These are phyloP conservation scores for Paracoccidioides brasiliensis DNA, from an alignment of 2,329 filamentous ascomycete species.

Conservation along the genomic window DNA sequence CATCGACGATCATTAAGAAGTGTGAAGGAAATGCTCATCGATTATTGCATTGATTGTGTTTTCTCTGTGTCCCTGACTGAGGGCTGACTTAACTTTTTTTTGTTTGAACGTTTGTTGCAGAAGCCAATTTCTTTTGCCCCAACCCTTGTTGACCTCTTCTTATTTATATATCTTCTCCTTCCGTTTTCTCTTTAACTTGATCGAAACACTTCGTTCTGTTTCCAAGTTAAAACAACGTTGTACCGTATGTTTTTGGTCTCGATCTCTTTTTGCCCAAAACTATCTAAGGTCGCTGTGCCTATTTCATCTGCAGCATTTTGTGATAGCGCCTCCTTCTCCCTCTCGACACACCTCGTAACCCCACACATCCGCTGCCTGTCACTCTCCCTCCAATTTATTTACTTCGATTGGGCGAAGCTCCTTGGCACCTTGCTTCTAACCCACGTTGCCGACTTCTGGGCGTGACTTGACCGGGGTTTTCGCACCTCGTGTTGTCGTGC, in stretches of 20 bases:
- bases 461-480: neutral
- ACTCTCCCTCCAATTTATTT: conserved; percentile 1
- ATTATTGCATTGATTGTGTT: no score
- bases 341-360: conserved; percentile 2
- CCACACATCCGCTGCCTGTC: neutral
- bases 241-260: neutral
- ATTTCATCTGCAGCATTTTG: neutral
- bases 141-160: neutral
- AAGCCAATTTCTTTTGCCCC: neutral
- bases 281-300: conserved; percentile 2
- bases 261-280: neutral
- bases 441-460: neutral
- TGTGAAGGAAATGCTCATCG: neutral
- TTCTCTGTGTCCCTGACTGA: no score
- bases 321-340: neutral
- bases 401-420: neutral
- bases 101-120: no score
- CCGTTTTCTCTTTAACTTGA: neutral
- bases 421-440: conserved; percentile 3
- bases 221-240: neutral
- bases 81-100: no score
- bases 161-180: no score
- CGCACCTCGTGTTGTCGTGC: conserved; percentile 3
- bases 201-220: neutral
- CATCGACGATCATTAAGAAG: neutral